phyloP scores from a whole-genome alignment of 2,329 filamentous ascomycete species.

The Verticillium dahliae region DNA sequence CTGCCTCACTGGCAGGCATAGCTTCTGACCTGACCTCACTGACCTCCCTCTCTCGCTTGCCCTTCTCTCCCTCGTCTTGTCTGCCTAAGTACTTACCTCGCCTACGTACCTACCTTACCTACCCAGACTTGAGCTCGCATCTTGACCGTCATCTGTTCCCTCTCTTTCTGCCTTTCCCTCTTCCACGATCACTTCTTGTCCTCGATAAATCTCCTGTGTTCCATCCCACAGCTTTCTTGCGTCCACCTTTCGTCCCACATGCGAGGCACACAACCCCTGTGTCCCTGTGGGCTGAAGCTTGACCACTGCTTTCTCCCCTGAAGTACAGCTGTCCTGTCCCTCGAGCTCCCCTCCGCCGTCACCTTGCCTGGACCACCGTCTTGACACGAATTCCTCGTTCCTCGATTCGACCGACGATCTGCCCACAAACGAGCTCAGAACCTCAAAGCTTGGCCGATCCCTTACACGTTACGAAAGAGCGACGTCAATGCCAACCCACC shows the following conservation, averaged over 20 bases:
- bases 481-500: neutral
- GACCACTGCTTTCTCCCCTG: neutral
- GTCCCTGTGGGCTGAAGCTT: neutral
- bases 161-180: neutral
- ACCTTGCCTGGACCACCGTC: neutral
- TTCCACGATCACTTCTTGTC: neutral
- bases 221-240: neutral
- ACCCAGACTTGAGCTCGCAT: neutral
- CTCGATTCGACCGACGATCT: neutral
- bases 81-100: neutral
- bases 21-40: neutral
- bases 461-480: neutral
- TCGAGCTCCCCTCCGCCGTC: neutral
- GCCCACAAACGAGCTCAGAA: neutral
- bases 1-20: neutral
- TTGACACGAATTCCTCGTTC: no score
- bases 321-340: neutral
- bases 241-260: neutral
- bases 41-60: neutral
- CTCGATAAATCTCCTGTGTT: neutral
- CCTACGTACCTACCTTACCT: no score
- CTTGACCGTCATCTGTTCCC: neutral
- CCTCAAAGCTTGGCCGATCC: neutral
- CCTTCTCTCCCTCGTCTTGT: neutral
- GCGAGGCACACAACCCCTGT: neutral